Evolutionary conservation across 2,329 filamentous ascomycete species (phyloP).

Genomic region (Fusarium hostae): DNA sequence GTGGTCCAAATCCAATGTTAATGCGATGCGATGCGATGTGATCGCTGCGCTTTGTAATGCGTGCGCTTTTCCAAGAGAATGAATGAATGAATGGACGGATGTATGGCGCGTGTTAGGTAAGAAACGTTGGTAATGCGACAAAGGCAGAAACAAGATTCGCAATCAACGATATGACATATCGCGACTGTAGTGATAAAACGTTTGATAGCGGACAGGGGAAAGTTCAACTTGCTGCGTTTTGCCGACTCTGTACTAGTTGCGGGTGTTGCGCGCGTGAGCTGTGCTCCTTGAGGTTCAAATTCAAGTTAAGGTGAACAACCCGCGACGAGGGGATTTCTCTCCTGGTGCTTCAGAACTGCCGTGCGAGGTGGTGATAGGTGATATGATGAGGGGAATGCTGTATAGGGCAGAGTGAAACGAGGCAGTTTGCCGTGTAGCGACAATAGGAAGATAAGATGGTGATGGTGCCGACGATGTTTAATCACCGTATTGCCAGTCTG

Average conservation of each 20-base stretch:
- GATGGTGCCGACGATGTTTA: conserved; percentile 30
- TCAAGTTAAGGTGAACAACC: conserved; percentile 2
- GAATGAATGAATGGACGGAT: not conserved
- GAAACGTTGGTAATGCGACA: conserved; percentile 6
- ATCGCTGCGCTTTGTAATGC: conserved; percentile 15
- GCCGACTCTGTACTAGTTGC: conserved; percentile 20
- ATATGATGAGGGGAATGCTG: conserved; percentile 1
- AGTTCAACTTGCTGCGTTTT: conserved; percentile 21
- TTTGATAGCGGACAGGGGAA: not conserved
- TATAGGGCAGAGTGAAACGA: conserved; percentile 14
- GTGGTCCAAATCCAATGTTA: conserved; percentile 29
- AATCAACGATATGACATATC: conserved; percentile 14
- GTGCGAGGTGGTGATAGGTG: conserved; percentile 12
- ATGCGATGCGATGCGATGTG: conserved; percentile 28
- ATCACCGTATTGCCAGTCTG: conserved; percentile 17
- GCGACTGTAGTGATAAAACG: conserved; percentile 2
- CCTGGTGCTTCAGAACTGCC: conserved; percentile 1
- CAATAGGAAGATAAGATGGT: conserved; percentile 3
- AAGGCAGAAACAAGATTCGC: conserved; percentile 1
- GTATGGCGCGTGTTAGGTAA: conserved; percentile 1
- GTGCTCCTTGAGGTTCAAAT: conserved; percentile 8
- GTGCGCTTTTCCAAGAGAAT: conserved; percentile 17
- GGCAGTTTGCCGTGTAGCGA: conserved; percentile 15
- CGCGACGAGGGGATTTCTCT: not conserved
- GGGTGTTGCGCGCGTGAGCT: conserved; percentile 13